phyloP scores from a whole-genome alignment of 2,329 filamentous ascomycete species.

The Calonectria fujianensis region DNA sequence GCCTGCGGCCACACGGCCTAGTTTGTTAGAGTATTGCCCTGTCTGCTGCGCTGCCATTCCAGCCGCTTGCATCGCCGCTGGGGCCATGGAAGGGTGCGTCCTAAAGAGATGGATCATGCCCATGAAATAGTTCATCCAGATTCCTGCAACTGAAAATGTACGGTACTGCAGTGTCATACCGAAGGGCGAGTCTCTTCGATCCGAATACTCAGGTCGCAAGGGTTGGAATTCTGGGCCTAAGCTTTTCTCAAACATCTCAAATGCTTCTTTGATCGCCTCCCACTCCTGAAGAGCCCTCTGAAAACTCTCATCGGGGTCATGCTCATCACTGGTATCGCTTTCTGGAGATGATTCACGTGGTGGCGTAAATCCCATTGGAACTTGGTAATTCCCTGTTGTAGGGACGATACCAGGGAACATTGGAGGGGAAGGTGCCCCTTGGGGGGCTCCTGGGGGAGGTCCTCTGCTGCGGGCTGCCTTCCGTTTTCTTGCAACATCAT shows the following conservation, averaged over 20 bases:
- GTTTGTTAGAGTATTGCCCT: conserved; percentile 79
- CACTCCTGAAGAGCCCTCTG: conserved; percentile 86
- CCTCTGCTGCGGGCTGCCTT: conserved; percentile 68
- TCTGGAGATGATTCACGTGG: conserved; percentile 66
- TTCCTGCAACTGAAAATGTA: conserved; percentile 88
- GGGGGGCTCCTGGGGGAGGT: conserved; percentile 53
- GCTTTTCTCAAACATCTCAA: conserved; percentile 78
- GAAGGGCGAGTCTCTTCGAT: conserved; percentile 81
- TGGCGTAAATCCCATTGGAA: conserved; percentile 74
- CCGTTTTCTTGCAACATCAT: conserved; percentile 86
- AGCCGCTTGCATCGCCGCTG: conserved; percentile 90
- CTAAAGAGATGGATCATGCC: conserved; percentile 88
- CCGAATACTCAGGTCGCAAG: conserved; percentile 80
- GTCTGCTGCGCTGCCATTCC: conserved; percentile 85
- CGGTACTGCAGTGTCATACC: conserved; percentile 88
- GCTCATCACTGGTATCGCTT: conserved; percentile 68
- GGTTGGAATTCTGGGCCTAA: conserved; percentile 87
- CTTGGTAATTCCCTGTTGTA: conserved; percentile 68
- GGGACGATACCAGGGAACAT: conserved; percentile 76
- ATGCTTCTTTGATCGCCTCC: conserved; percentile 82
- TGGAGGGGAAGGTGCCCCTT: conserved; percentile 60
- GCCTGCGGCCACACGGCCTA: conserved; percentile 88
- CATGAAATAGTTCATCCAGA: conserved; percentile 93
- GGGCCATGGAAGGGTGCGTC: conserved; percentile 91
- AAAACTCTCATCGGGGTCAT: conserved; percentile 78